phyloP scores from a whole-genome alignment of 2,329 filamentous ascomycete species.

The Penicillium sp. region DNA sequence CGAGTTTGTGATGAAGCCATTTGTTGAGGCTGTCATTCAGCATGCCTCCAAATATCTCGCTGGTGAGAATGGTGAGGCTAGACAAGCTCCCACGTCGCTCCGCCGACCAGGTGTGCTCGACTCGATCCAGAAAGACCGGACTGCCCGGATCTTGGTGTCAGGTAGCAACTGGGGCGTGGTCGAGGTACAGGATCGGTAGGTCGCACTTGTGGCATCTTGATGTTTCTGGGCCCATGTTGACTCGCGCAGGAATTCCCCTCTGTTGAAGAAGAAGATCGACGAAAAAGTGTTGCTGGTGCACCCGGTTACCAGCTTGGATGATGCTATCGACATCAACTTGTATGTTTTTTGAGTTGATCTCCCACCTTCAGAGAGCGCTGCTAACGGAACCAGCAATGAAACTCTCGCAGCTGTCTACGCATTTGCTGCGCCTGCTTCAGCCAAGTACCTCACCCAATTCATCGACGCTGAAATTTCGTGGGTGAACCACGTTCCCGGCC shows the following conservation, averaged over 20 bases:
- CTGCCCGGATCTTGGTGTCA: conserved; percentile 27
- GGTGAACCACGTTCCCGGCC: conserved; percentile 59
- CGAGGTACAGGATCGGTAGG: conserved; percentile 31
- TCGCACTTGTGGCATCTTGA: neutral
- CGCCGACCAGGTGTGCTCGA: conserved; percentile 24
- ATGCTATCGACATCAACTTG: conserved; percentile 53
- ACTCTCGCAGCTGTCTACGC: conserved; percentile 53
- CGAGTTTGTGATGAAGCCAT: conserved; percentile 59
- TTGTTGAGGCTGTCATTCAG: conserved; percentile 52
- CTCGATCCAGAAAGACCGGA: conserved; percentile 30
- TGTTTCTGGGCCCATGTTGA: neutral
- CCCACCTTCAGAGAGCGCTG: too few relatives aligned
- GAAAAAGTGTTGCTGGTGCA: conserved; percentile 51
- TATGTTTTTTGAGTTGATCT: conserved; percentile 16
- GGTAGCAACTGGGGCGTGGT: conserved; percentile 33
- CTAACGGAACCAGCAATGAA: conserved; percentile 21
- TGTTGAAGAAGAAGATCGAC: conserved; percentile 43
- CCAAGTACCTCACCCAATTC: conserved; percentile 63
- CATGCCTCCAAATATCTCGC: conserved; percentile 33
- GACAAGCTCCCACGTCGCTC: conserved; percentile 14
- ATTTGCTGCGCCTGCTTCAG: conserved; percentile 52
- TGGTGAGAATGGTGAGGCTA: conserved; percentile 24
- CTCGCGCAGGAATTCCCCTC: conserved; percentile 18
- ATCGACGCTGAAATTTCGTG: conserved; percentile 53
- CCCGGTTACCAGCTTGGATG: conserved; percentile 53